These are phyloP conservation scores for Orbilia ellipsospora DNA, from an alignment of 2,329 filamentous ascomycete genomes.

Conservation along the genomic window DNA sequence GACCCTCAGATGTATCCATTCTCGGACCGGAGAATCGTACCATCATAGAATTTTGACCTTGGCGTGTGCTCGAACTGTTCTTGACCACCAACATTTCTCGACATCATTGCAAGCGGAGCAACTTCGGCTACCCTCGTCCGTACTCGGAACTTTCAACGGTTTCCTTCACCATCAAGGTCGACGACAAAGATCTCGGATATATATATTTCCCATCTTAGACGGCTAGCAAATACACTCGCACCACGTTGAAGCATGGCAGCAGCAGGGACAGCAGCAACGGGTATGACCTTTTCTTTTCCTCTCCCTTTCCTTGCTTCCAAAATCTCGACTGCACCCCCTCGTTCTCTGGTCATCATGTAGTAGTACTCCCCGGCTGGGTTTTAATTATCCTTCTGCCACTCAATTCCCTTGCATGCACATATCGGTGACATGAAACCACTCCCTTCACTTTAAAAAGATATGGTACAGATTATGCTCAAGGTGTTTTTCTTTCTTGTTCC, in stretches of 20 bases:
- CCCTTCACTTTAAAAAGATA: constrained; percentile 9
- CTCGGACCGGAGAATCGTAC: constrained; percentile 29
- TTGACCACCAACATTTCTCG: not conserved
- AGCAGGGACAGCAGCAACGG: constrained; percentile 34
- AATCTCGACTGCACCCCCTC: not conserved
- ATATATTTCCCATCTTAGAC: not conserved
- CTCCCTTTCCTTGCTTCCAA: constrained; percentile 10
- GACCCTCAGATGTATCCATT: constrained; percentile 24
- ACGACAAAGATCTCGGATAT: not conserved
- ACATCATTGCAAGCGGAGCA: constrained; percentile 9
- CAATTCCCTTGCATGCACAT: not conserved
- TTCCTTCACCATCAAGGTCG: constrained; percentile 5
- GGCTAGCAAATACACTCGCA: constrained; percentile 26
- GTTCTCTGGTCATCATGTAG: constrained; percentile 6
- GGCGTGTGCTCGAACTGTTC: constrained; percentile 10
- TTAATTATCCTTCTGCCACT: too few relatives aligned
- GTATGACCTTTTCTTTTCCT: constrained; percentile 24
- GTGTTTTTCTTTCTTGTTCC: constrained; percentile 17
- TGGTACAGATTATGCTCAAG: constrained; percentile 55
- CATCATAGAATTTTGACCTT: constrained; percentile 28
- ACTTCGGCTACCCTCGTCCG: constrained; percentile 31
- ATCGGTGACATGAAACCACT: not conserved
- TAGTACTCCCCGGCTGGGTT: constrained; percentile 21
- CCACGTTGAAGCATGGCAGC: constrained; percentile 50
- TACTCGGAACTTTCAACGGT: constrained; percentile 36